Evolutionary conservation across 2,329 filamentous ascomycete species (phyloP).

Genomic region (Pseudonectria buxi): DNA sequence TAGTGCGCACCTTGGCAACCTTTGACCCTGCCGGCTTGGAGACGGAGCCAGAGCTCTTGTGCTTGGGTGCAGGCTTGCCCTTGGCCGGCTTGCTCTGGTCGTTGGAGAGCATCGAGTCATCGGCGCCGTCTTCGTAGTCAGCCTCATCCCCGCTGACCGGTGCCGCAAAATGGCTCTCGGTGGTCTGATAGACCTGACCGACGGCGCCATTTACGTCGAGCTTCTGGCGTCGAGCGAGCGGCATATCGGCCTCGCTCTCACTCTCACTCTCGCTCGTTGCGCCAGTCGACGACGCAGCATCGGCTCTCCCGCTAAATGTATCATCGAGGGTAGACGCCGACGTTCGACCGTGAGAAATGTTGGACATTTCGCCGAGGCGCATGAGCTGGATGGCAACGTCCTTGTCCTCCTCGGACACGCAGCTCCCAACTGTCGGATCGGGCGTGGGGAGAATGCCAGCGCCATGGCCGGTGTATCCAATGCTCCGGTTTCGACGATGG

Average conservation of each 20-base stretch:
- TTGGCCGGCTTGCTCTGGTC: constrained; percentile 35
- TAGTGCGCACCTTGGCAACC: constrained; percentile 37
- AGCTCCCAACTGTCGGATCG: constrained; percentile 94
- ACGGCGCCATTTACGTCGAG: constrained; percentile 37
- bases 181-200: constrained; percentile 44
- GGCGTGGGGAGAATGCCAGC: constrained; percentile 71
- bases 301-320: constrained; percentile 83
- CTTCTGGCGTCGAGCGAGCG: constrained; percentile 53
- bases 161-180: constrained; percentile 46
- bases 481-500: constrained; percentile 59
- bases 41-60: constrained; percentile 28
- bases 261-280: constrained; percentile 74
- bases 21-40: constrained; percentile 33
- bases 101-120: constrained; percentile 29
- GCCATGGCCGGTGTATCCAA: constrained; percentile 45
- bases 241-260: constrained; percentile 56
- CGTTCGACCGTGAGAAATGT: constrained; percentile 85
- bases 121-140: constrained; percentile 26
- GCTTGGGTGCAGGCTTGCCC: constrained; percentile 32
- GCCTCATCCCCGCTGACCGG: constrained; percentile 31
- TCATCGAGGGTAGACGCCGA: constrained; percentile 92
- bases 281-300: constrained; percentile 75
- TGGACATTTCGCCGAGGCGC: constrained; percentile 88
- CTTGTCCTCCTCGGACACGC: constrained; percentile 88
- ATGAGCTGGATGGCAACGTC: constrained; percentile 97